Evolutionary conservation across 441 rosid genomes (phyloP).

Genomic region (Gossypium gossypioides): DNA sequence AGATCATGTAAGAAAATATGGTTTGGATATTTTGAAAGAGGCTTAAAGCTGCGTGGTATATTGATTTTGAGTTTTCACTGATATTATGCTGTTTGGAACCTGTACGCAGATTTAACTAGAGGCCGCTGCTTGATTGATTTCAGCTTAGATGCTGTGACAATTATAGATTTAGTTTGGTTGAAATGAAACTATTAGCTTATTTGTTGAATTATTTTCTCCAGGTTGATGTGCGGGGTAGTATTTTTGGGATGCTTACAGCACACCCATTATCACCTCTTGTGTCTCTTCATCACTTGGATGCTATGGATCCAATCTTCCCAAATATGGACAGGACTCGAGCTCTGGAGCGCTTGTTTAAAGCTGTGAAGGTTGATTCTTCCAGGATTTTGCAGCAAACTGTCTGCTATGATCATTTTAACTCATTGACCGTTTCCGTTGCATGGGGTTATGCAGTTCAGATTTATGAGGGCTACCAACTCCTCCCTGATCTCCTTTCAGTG

Average conservation of each 20-base stretch:
- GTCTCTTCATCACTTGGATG: constrained; percentile 90
- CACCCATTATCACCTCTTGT: constrained; percentile 69
- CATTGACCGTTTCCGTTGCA: constrained; percentile 57
- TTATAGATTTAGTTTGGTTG: background rate
- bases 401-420: constrained; percentile 53
- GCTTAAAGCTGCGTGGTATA: background rate
- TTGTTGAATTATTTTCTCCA: constrained; percentile 18
- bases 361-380: constrained; percentile 49
- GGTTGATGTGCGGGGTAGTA: constrained; percentile 81
- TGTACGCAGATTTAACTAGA: background rate
- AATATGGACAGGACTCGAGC: constrained; percentile 42
- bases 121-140: background rate
- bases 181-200: background rate
- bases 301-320: constrained; percentile 74
- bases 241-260: constrained; percentile 69
- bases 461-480: constrained; percentile 57
- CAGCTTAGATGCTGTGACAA: background rate
- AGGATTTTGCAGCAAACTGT: constrained; percentile 83
- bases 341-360: constrained; percentile 42
- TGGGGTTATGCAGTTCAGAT: constrained; percentile 92
- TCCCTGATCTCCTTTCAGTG: constrained; percentile 59
- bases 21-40: background rate
- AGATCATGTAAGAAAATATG: background rate
- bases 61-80: background rate
- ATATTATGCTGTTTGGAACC: background rate